Evolutionary conservation across 2,329 filamentous ascomycete species (phyloP).

Genomic region (Pseudogymnoascus verrucosus): DNA sequence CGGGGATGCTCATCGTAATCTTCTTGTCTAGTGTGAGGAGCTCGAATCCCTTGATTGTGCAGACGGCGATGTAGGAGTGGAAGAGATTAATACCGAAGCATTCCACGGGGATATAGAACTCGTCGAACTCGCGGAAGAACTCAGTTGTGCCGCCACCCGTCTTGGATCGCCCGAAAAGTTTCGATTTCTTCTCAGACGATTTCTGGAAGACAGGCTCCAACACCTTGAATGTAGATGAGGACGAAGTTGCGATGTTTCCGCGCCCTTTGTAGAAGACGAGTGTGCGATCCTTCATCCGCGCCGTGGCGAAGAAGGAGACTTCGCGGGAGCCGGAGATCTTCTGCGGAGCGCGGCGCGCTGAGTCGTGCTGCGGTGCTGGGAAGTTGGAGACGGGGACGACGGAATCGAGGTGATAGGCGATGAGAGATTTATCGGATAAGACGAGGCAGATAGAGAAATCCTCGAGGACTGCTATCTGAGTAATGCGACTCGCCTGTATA

Average conservation of each 20-base stretch:
- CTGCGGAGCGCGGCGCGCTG: constrained; percentile 76
- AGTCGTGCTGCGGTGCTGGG: constrained; percentile 58
- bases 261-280: constrained; percentile 96
- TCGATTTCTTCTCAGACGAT: constrained; percentile 72
- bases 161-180: constrained; percentile 48
- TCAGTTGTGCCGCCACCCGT: constrained; percentile 67
- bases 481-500: constrained; percentile 65
- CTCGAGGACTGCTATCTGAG: constrained; percentile 89
- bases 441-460: constrained; percentile 91
- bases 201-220: constrained; percentile 94
- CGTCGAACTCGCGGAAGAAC: constrained; percentile 96
- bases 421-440: constrained; percentile 82
- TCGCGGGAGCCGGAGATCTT: constrained; percentile 81
- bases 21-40: constrained; percentile 97
- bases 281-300: constrained; percentile 92
- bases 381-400: constrained; percentile 59
- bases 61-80: constrained; percentile 86
- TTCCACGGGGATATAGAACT: constrained; percentile 95
- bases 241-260: constrained; percentile 62
- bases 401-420: constrained; percentile 88
- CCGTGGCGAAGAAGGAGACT: constrained; percentile 92
- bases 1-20: constrained; percentile 86
- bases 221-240: constrained; percentile 79
- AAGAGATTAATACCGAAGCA: constrained; percentile 95
- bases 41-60: constrained; percentile 87